These are phyloP conservation scores for Mycena albidolilacea DNA, from an alignment of 768 basidiomycete genomes.

Conservation along the genomic window DNA sequence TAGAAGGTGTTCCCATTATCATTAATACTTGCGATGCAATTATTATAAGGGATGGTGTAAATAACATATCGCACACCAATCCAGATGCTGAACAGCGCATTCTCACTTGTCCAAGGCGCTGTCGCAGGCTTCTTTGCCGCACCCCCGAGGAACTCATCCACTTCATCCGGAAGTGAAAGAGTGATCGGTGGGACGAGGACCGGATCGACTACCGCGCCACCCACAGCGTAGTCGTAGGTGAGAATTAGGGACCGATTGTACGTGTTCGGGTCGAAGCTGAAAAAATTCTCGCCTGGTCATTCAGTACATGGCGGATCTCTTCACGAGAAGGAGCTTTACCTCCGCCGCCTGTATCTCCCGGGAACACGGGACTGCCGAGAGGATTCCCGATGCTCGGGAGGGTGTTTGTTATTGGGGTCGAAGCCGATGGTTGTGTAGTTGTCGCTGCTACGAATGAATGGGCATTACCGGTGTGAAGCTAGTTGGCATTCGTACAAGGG, in stretches of 20 bases:
- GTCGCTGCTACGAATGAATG: conserved; percentile 46
- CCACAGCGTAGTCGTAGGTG: conserved; percentile 78
- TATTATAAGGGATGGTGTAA: background rate
- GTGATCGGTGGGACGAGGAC: conserved; percentile 70
- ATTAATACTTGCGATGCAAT: conserved; percentile 61
- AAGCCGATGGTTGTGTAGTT: conserved; percentile 57
- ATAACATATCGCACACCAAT: conserved; percentile 53
- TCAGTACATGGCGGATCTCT: conserved; percentile 54
- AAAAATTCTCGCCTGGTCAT: conserved; percentile 69
- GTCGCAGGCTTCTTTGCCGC: conserved; percentile 63
- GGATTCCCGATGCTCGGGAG: conserved; percentile 51
- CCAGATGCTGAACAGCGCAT: conserved; percentile 75
- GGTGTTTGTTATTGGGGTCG: conserved; percentile 36
- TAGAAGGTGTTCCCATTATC: conserved; percentile 74
- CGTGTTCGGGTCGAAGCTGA: conserved; percentile 65
- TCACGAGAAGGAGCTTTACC: conserved; percentile 61
- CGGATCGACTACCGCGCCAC: conserved; percentile 76
- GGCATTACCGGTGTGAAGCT: background rate
- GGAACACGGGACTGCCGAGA: conserved; percentile 57
- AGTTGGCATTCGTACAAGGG: conserved; percentile 27
- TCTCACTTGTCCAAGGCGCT: conserved; percentile 69
- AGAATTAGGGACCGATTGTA: conserved; percentile 69
- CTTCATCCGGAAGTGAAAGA: conserved; percentile 71
- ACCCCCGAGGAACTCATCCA: conserved; percentile 67
- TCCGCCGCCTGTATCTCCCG: conserved; percentile 49